Base-by-base conservation (phyloP, 257 asterid species). In the Capsicum chinense region DNA sequence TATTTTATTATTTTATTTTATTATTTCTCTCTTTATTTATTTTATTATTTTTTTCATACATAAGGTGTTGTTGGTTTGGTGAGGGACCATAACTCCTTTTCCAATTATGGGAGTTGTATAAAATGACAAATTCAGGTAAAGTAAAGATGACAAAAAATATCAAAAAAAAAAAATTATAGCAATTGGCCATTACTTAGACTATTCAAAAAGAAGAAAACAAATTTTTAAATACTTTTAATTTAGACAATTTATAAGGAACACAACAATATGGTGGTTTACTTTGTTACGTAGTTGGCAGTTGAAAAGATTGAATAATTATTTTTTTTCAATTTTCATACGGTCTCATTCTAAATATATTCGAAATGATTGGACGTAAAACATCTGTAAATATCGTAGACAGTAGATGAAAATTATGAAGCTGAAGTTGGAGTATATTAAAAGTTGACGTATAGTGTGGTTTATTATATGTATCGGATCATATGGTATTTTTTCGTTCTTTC, bases 121-220 rank as follows among this genome's bases (percentile, higher is more conserved):
- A 52, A 76, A 26, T 76, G 47, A 15, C 81, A 76, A 76, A 76
- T 76, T 76, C 81, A 52, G 81, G 81, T 76, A 76, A 76, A 76
- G 19, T 76, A 52, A 76, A 76, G 81, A 76, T 26, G 81, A 37
- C 63, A 52, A 44, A 76, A 73, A 39, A 76, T 26, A 63, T 16
- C 63, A 52, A 44, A 76, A 73, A 39, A 52, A 52, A 74, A 74
- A 13, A 19, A 21, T 44, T 50, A 50, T 44, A 50, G 60, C 42
- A 35, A 74, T 56, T 1, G 47, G 21, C 47, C 63, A 52, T 76
- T 26, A 50, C 47, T 76, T 76, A 52, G 63, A 76, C 81, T 14
- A 76, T 76, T 54, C 81, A 52, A 52, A 76, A 71, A 52, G 15
- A 52, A 76, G 26, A 26, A 73, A 12, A 69, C 15, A 48, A 52